These are phyloP conservation scores for Metschnikowia hibisci DNA, from an alignment of 805 yeast species.

Conservation along the genomic window DNA sequence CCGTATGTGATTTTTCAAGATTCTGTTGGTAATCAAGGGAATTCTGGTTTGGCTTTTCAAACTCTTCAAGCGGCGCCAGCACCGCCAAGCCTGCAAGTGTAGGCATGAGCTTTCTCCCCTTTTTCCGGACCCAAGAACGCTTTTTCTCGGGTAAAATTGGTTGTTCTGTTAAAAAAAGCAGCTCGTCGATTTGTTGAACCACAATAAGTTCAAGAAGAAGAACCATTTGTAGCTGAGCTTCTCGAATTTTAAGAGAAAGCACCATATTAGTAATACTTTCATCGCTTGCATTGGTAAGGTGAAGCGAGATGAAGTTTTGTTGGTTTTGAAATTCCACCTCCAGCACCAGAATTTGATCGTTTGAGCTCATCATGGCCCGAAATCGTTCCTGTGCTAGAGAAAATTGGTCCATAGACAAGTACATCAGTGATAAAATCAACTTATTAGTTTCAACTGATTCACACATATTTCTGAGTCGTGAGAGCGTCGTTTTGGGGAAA, in stretches of 20 bases:
- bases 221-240: slow-evolving; percentile 53
- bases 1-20: no score
- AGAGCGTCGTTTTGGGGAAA: slow-evolving; percentile 48
- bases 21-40: slow-evolving; percentile 13
- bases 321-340: slow-evolving; percentile 1
- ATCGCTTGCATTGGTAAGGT: slow-evolving; percentile 4
- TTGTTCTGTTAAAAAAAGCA: slow-evolving; percentile 24
- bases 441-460: slow-evolving; percentile 16
- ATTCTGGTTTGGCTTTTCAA: not conserved
- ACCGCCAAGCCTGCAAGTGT: slow-evolving; percentile 43
- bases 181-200: slow-evolving; percentile 33
- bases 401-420: slow-evolving; percentile 28
- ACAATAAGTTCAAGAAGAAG: slow-evolving; percentile 44
- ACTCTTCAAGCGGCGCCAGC: slow-evolving; percentile 7
- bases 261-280: slow-evolving; percentile 27
- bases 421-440: slow-evolving; percentile 27
- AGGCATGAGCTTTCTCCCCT: slow-evolving; percentile 29
- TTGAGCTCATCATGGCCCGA: not conserved
- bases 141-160: slow-evolving; percentile 10
- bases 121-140: slow-evolving; percentile 21
- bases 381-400: slow-evolving; percentile 1
- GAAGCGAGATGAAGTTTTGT: not conserved
- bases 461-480: slow-evolving; percentile 45
- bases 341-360: not conserved
- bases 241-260: slow-evolving; percentile 47